A percentile compares a stretch with the other conserved stretches of the same genome.
Conservation (phyloP, 2,329 filamentous ascomycete genomes). For the Colletotrichum caudatum region DNA sequence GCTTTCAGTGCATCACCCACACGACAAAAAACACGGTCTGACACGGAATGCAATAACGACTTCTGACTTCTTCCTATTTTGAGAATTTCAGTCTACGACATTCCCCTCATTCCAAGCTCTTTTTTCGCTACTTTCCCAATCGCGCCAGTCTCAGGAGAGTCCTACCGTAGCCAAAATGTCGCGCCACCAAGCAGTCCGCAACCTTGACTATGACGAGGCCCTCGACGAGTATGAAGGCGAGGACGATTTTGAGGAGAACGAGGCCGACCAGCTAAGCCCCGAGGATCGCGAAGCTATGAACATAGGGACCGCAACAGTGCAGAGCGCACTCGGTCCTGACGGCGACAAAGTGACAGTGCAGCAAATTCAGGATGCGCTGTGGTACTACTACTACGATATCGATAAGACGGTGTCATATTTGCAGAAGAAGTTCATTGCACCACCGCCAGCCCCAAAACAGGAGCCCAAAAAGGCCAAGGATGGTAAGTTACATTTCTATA, state of each 20-base stretch:
- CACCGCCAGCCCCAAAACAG: conserved; percentile 55
- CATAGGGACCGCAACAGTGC: conserved; percentile 74
- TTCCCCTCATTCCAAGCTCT: not conserved
- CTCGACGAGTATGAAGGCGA: conserved; percentile 54
- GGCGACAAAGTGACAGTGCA: conserved; percentile 66
- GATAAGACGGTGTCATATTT: conserved; percentile 87
- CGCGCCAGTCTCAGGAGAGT: not conserved
- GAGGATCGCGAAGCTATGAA: conserved; percentile 68
- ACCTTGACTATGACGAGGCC: conserved; percentile 63
- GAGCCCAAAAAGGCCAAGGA: conserved; percentile 57
- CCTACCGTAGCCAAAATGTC: conserved; percentile 54
- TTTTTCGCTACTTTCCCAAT: not conserved
- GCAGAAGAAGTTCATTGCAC: conserved; percentile 70
- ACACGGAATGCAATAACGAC: conserved; percentile 24
- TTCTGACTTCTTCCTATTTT: not conserved
- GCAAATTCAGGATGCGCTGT: conserved; percentile 90
- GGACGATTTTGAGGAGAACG: conserved; percentile 62
- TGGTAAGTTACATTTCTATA: conserved; percentile 52
- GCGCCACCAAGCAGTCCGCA: conserved; percentile 60
- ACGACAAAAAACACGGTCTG: not conserved
- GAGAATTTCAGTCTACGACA: not conserved
- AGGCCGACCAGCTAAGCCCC: conserved; percentile 59
- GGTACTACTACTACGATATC: conserved; percentile 96
- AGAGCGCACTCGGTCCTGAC: conserved; percentile 71
- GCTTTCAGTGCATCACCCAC: conserved; percentile 10